Evolutionary conservation across 176 grass and related monocot species (phyloP).

Genomic region (Zoysia japonica): DNA sequence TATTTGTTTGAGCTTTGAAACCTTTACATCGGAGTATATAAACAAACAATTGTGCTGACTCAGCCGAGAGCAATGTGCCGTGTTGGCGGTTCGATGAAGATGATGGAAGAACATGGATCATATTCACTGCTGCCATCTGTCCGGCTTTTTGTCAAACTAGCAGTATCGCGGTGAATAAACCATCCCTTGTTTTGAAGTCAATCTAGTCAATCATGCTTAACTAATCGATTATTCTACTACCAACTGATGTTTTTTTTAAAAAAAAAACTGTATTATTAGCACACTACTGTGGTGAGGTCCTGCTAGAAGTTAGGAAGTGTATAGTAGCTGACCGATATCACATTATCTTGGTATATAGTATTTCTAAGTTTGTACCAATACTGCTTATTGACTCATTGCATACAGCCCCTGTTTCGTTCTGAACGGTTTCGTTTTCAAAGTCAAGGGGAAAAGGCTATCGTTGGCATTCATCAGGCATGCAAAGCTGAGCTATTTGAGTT

Average conservation of each 20-base stretch:
- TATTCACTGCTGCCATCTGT: conserved; percentile 35
- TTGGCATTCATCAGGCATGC: conserved; percentile 18
- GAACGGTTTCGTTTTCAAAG: conserved; percentile 19
- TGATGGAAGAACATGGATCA: conserved; percentile 33
- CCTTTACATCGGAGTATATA: not conserved
- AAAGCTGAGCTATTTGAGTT: conserved; percentile 26
- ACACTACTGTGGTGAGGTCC: not conserved
- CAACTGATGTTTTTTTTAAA: not conserved
- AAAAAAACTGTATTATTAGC: conserved; percentile 18
- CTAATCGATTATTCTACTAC: conserved; percentile 11
- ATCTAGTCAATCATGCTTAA: conserved; percentile 14
- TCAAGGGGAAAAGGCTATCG: not conserved
- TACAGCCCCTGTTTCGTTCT: not conserved
- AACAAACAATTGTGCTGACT: conserved; percentile 27
- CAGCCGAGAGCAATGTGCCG: not conserved
- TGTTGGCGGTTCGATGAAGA: not conserved
- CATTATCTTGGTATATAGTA: not conserved
- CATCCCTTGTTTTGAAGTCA: conserved; percentile 20
- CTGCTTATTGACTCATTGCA: not conserved
- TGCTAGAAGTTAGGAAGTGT: not conserved
- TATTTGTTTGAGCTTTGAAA: not conserved
- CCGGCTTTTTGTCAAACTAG: conserved; percentile 31
- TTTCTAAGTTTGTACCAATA: not conserved
- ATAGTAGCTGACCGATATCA: conserved; percentile 18
- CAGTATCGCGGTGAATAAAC: not conserved